Evolutionary conservation across 1,284 basidiomycete genomes (phyloP).

Genomic region (Violaceomyces palustris): DNA sequence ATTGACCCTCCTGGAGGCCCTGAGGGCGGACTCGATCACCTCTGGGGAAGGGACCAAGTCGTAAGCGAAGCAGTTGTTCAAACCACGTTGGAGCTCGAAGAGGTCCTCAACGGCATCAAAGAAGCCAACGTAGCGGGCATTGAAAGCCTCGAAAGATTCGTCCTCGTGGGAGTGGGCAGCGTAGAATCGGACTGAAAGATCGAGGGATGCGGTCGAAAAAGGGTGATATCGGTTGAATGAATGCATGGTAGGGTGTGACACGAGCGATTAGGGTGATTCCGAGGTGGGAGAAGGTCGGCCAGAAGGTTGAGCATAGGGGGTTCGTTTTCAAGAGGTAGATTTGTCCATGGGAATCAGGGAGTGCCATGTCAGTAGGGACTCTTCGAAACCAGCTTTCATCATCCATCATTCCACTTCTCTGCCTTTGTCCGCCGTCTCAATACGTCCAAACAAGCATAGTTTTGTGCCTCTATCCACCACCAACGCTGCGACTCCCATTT

Average conservation of each 20-base stretch:
- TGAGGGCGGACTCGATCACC: conserved; percentile 84
- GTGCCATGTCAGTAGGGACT: too few relatives aligned
- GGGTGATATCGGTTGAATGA: neutral
- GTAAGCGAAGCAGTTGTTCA: conserved; percentile 99
- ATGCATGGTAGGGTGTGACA: neutral
- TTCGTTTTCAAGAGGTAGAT: too few relatives aligned
- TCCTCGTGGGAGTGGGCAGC: conserved; percentile 58
- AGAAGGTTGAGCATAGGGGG: neutral
- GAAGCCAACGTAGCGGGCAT: conserved; percentile 85
- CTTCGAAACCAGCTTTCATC: too few relatives aligned
- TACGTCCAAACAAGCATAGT: neutral
- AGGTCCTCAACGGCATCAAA: conserved; percentile 88
- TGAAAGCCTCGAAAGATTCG: conserved; percentile 91
- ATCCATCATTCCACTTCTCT: too few relatives aligned
- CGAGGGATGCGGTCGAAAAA: neutral
- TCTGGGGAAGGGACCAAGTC: conserved; percentile 87
- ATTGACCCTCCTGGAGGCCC: conserved; percentile 84
- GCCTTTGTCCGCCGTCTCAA: neutral
- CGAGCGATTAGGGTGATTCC: neutral
- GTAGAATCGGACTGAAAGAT: conserved; percentile 33
- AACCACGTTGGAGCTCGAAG: conserved; percentile 77
- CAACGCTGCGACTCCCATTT: too few relatives aligned
- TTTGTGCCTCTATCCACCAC: neutral
- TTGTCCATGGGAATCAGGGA: too few relatives aligned
- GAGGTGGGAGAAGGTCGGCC: neutral